Evolutionary conservation across 164 flowering plant genomes (phyloP).

Genomic region (Dillenia suffruticosa): DNA sequence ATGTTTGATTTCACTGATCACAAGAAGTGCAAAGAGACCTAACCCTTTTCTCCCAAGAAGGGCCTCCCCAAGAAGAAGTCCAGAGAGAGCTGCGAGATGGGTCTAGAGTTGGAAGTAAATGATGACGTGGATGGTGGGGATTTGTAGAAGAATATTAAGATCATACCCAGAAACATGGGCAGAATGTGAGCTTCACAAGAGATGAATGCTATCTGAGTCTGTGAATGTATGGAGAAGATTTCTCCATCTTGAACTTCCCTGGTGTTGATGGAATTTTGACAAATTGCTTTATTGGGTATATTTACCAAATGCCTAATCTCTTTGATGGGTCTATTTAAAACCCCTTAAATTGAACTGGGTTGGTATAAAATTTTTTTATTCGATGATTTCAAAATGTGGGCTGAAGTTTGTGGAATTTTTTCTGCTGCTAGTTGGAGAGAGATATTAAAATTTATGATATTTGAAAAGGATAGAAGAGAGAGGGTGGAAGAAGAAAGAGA

Average conservation of each 20-base stretch:
- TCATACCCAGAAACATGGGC: slow-evolving; percentile 48
- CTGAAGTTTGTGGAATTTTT: slow-evolving; percentile 3
- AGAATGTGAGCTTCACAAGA: too few species aligned
- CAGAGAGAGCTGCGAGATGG: slow-evolving; percentile 46
- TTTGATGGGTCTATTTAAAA: neutral
- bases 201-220: slow-evolving; percentile 50
- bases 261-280: slow-evolving; percentile 81
- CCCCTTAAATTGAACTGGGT: neutral
- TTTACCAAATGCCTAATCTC: slow-evolving; percentile 6
- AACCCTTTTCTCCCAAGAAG: slow-evolving; percentile 69
- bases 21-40: slow-evolving; percentile 12
- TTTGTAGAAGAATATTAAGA: slow-evolving; percentile 53
- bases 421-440: slow-evolving; percentile 1
- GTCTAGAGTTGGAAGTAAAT: slow-evolving; percentile 31
- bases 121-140: slow-evolving; percentile 37
- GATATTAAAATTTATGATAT: neutral
- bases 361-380: too few species aligned
- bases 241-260: slow-evolving; percentile 95
- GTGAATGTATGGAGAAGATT: slow-evolving; percentile 43
- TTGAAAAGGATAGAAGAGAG: slow-evolving; percentile 4
- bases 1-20: too few species aligned
- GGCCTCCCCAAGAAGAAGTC: slow-evolving; percentile 53
- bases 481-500: slow-evolving; percentile 7
- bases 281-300: slow-evolving; percentile 49
- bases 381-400: neutral